phyloP scores from a whole-genome alignment of 2,329 filamentous ascomycete genomes.

The Coniochaeta sp. region DNA sequence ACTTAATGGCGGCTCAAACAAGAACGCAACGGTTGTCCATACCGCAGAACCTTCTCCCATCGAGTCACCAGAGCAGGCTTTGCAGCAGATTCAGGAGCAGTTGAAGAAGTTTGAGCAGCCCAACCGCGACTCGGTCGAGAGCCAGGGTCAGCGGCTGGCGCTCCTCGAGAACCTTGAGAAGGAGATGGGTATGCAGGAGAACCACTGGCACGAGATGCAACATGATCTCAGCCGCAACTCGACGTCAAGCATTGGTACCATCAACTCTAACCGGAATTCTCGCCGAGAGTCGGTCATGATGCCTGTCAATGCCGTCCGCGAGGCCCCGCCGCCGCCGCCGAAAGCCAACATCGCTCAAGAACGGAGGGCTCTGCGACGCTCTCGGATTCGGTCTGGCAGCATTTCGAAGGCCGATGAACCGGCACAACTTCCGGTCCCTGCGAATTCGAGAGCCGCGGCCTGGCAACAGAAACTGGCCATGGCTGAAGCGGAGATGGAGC shows the following conservation, averaged over 20 bases:
- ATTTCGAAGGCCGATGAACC: constrained; percentile 15
- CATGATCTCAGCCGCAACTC: constrained; percentile 43
- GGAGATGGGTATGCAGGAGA: constrained; percentile 55
- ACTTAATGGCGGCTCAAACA: constrained; percentile 33
- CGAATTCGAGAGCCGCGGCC: constrained; percentile 21
- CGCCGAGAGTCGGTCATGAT: constrained; percentile 20
- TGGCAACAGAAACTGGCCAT: constrained; percentile 38
- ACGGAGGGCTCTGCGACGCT: constrained; percentile 28
- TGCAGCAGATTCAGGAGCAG: constrained; percentile 43
- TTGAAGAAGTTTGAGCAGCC: constrained; percentile 40
- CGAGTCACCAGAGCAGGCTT: constrained; percentile 42
- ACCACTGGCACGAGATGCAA: constrained; percentile 52
- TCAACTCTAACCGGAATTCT: constrained; percentile 19
- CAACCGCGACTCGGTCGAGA: constrained; percentile 25
- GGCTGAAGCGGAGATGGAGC: constrained; percentile 37
- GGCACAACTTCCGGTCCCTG: neutral
- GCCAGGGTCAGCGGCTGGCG: constrained; percentile 33
- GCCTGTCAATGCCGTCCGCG: neutral
- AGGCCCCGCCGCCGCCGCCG: constrained; percentile 16
- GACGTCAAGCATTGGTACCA: constrained; percentile 35
- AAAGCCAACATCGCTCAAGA: constrained; percentile 27
- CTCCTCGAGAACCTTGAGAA: constrained; percentile 52
- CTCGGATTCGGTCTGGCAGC: constrained; percentile 25
- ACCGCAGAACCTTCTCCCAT: constrained; percentile 39
- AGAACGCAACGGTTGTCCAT: constrained; percentile 31